These are phyloP conservation scores for Meyerozyma elateridarum DNA, from an alignment of 1,139 yeast species.

Conservation along the genomic window DNA sequence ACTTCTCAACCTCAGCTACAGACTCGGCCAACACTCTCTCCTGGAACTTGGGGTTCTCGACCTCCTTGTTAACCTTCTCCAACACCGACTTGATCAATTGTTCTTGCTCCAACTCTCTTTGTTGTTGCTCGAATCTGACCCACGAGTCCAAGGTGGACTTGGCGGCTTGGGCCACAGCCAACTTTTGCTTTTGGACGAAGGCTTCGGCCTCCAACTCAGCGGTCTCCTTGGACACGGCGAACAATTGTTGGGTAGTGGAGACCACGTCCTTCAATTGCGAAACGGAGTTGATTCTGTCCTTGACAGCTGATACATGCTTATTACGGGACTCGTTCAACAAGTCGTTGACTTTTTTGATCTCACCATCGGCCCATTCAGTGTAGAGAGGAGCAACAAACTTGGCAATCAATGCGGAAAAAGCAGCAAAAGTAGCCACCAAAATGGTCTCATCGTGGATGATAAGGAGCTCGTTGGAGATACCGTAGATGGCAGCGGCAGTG, in stretches of 20 bases:
- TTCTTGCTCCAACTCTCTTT: constrained; percentile 94
- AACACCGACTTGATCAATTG: constrained; percentile 85
- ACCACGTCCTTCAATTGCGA: constrained; percentile 89
- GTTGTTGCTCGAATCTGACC: constrained; percentile 97
- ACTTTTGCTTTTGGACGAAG: constrained; percentile 87
- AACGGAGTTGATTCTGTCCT: constrained; percentile 85
- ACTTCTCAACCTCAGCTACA: constrained; percentile 84
- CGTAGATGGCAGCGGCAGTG: constrained; percentile 91
- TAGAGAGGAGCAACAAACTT: constrained; percentile 92
- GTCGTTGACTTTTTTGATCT: constrained; percentile 77
- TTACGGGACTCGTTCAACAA: constrained; percentile 84
- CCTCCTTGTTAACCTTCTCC: constrained; percentile 81
- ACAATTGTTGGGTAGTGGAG: constrained; percentile 82
- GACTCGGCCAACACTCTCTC: constrained; percentile 88
- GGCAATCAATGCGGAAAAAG: constrained; percentile 70
- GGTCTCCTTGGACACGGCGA: constrained; percentile 93
- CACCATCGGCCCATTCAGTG: constrained; percentile 91
- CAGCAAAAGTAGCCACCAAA: constrained; percentile 73
- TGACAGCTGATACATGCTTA: constrained; percentile 88
- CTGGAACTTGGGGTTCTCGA: constrained; percentile 88
- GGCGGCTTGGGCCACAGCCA: constrained; percentile 84
- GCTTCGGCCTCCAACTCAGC: constrained; percentile 92
- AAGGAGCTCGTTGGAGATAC: constrained; percentile 88
- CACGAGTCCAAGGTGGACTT: constrained; percentile 94
- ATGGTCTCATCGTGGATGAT: constrained; percentile 93